A percentile compares a stretch with the other conserved stretches of the same genome.
Conservation (phyloP, 192 early-diverging fungal genomes). For the Podila minutissima region DNA sequence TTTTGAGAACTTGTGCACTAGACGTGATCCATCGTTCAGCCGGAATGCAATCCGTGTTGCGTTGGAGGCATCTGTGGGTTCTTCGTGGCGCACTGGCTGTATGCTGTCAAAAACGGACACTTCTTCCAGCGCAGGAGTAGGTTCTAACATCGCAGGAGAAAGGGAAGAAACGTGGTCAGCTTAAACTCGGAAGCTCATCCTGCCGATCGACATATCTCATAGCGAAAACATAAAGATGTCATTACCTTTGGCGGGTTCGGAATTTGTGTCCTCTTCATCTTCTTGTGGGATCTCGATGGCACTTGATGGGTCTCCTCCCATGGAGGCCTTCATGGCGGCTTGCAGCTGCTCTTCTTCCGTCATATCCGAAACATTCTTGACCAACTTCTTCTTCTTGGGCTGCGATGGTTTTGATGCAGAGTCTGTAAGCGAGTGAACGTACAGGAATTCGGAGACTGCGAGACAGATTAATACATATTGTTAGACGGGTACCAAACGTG, state of each 20-base stretch:
- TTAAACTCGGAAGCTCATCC: too few relatives aligned
- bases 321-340: conserved; percentile 83
- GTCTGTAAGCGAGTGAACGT: conserved; percentile 55
- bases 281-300: conserved; percentile 23
- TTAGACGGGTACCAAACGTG: not conserved
- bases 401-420: conserved; percentile 41
- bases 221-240: not conserved
- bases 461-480: not conserved
- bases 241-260: conserved; percentile 12
- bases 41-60: conserved; percentile 87
- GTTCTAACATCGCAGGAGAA: not conserved
- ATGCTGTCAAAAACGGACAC: conserved; percentile 55
- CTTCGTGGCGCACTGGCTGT: conserved; percentile 52
- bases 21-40: conserved; percentile 77
- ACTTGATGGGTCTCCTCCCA: conserved; percentile 39
- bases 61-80: conserved; percentile 61
- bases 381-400: conserved; percentile 41
- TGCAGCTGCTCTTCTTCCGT: conserved; percentile 91
- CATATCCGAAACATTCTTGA: conserved; percentile 71
- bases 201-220: too few relatives aligned
- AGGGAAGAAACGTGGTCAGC: too few relatives aligned
- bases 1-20: conserved; percentile 82
- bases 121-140: conserved; percentile 1
- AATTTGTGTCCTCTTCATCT: conserved; percentile 8
- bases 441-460: conserved; percentile 70